Evolutionary conservation across 257 asterid species (phyloP).

Genomic region (Solanum lignicaule): DNA sequence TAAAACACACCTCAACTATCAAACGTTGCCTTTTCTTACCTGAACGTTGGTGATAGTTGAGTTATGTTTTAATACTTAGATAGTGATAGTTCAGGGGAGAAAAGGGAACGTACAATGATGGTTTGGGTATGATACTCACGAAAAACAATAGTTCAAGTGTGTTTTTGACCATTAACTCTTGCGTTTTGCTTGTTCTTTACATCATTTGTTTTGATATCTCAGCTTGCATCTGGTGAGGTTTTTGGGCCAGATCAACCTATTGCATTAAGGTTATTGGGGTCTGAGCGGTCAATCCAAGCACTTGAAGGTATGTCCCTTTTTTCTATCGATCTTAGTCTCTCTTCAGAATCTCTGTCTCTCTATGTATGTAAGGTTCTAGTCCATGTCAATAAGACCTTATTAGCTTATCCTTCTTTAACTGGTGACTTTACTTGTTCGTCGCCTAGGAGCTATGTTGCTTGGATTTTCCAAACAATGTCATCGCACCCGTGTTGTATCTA

Average conservation of each 20-base stretch:
- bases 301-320: slow-evolving; percentile 62
- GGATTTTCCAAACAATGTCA: background rate
- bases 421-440: background rate
- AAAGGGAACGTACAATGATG: background rate
- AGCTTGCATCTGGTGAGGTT: slow-evolving; percentile 91
- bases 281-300: slow-evolving; percentile 82
- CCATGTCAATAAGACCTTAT: background rate
- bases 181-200: background rate
- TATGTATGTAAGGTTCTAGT: background rate
- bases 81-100: background rate
- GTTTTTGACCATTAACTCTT: background rate
- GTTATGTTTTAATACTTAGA: background rate
- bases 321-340: background rate
- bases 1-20: background rate
- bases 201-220: slow-evolving; percentile 6
- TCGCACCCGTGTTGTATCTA: background rate
- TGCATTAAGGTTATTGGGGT: slow-evolving; percentile 78
- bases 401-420: background rate
- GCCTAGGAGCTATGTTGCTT: background rate
- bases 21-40: background rate
- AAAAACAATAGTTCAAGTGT: background rate
- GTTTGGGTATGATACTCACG: background rate
- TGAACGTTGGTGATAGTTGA: background rate
- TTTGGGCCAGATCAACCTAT: slow-evolving; percentile 91
- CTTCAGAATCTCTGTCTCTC: background rate